Base-by-base conservation (phyloP, 1,139 yeast species). In the Candida glucosophila region DNA sequence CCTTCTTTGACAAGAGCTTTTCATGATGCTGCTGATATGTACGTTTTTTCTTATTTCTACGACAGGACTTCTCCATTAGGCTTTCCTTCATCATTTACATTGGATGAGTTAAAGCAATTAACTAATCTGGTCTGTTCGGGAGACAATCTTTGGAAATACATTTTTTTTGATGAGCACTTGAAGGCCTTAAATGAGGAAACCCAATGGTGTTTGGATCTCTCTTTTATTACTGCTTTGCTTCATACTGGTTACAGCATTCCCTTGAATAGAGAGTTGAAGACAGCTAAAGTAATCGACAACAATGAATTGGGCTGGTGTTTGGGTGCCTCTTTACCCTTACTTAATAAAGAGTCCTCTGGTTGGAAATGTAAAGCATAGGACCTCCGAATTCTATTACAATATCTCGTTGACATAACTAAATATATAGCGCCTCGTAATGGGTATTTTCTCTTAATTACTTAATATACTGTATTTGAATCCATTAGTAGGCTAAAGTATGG, bases 261-360 rank as follows among this genome's bases (percentile, higher is more conserved):
- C 33, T 68, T 82, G 31, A 66, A 68, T 42, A 77, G 98, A 51
- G 97, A 88, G 53, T 73, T 90, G 42, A 80, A 73, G 51, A 90
- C 96, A 5, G 97, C 97, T 6, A 75, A 83, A 59, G 85, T 74
- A 47, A 85, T 90, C 39, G 80, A 76, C 32, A 75, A 77, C 44
- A 86, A 83, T 44, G 98, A 90, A 56, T 66, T 90, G 28, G 98
- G 97, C 18, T 90, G 99, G 99, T 90, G 98, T 59, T 66, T 90
- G 35, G 99, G 99, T 39, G 98, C 98, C 3, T 83, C 96, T 1
- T 67, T 90, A 44, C 97, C 97, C 3, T 62, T 90, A 39, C 64
- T 90, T 40, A 90, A 82, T 36, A 61, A 66, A 35, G 52, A 54
- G 20, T 53, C 56, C 23, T 59, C 70, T 9, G 76, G 74, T 29